A percentile compares a stretch with the other conserved stretches of the same genome.
These are phyloP conservation scores for Wallacemonas sp. DNA, from an alignment of 208 protist genomes.

Conservation along the genomic window DNA sequence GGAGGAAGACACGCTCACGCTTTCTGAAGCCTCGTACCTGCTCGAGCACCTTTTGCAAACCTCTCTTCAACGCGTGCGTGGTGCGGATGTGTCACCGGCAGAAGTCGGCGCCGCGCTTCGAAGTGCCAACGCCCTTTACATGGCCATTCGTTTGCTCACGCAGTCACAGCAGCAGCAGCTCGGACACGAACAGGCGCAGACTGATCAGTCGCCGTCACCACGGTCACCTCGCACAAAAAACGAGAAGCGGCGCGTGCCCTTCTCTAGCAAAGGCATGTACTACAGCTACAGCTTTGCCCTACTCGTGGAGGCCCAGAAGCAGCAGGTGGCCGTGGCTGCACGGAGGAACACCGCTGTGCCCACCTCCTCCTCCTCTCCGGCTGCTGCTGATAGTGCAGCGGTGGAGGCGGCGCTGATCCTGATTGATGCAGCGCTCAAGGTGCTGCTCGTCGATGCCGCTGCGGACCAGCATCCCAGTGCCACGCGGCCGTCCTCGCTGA, in stretches of 20 bases:
- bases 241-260: background rate
- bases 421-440: constrained; percentile 22
- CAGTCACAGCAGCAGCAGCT: too few species aligned
- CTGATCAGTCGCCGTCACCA: background rate
- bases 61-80: background rate
- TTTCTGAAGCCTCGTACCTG: background rate
- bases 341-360: too few species aligned
- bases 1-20: background rate
- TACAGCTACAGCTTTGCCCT: constrained; percentile 10
- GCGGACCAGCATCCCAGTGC: constrained; percentile 4
- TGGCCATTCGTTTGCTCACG: too few species aligned
- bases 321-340: too few species aligned
- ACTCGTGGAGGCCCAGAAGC: background rate
- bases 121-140: background rate
- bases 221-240: too few species aligned
- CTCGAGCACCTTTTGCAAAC: background rate
- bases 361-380: too few species aligned
- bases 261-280: constrained; percentile 5
- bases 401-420: background rate
- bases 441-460: constrained; percentile 30
- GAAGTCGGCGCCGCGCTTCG: background rate
- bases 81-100: background rate
- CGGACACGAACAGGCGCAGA: too few species aligned
- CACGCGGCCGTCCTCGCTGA: background rate
- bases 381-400: too few species aligned